Evolutionary conservation across 169 alveolate species (phyloP).

Genomic region (Cryptosporidium sp.): DNA sequence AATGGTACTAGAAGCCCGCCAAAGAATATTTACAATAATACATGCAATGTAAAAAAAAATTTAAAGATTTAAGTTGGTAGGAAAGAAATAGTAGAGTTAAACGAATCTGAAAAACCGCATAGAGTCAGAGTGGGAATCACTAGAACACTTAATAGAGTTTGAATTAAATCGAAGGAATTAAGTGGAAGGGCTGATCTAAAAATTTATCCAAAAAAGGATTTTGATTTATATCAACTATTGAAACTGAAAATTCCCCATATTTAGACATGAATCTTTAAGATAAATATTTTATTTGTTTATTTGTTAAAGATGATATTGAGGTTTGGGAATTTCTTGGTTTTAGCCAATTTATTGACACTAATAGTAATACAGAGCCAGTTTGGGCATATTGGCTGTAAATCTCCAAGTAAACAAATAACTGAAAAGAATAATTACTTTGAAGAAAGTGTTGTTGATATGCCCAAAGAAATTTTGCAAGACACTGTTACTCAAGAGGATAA

Average conservation of each 20-base stretch:
- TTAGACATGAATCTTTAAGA: background rate
- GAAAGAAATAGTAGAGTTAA: background rate
- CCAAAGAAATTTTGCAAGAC: background rate
- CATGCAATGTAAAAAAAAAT: background rate
- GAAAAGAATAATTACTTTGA: background rate
- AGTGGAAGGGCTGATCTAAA: conserved; percentile 2
- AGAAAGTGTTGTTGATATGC: background rate
- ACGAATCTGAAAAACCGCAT: background rate
- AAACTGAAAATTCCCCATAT: background rate
- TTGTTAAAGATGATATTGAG: background rate
- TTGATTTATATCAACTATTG: background rate
- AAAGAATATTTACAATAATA: background rate
- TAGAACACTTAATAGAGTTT: background rate
- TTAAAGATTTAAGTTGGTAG: background rate
- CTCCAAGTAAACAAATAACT: background rate
- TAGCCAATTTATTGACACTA: background rate
- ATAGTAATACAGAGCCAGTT: background rate
- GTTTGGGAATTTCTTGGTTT: background rate
- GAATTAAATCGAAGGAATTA: background rate
- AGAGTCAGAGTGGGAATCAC: background rate
- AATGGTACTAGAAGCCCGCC: background rate
- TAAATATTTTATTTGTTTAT: background rate
- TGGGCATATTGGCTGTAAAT: background rate
- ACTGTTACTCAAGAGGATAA: background rate
- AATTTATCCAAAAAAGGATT: background rate